Evolutionary conservation across 2,329 filamentous ascomycete genomes (phyloP).

Genomic region (Stachybotrys echinatus): DNA sequence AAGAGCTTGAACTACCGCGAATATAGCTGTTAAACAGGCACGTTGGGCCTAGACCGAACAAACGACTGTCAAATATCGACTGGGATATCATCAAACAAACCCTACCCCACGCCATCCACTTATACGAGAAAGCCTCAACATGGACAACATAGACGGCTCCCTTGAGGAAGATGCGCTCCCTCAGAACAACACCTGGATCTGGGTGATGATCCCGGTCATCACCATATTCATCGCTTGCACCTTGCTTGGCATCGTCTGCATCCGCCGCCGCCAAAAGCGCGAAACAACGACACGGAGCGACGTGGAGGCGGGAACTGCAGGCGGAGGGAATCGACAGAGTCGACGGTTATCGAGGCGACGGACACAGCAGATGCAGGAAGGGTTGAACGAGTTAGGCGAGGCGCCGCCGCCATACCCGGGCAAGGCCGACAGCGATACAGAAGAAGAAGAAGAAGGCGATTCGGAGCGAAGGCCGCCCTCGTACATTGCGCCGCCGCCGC

Average conservation of each 20-base stretch:
- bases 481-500: slow-evolving; percentile 19
- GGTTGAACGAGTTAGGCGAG: slow-evolving; percentile 58
- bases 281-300: neutral
- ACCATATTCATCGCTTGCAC: neutral
- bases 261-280: slow-evolving; percentile 27
- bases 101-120: too few species aligned
- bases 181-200: slow-evolving; percentile 37
- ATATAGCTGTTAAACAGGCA: too few species aligned
- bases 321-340: neutral
- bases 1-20: too few species aligned
- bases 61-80: too few species aligned
- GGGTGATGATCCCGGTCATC: slow-evolving; percentile 46
- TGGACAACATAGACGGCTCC: neutral
- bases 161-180: neutral
- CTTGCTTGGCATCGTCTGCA: slow-evolving; percentile 24
- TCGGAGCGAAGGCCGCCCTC: slow-evolving; percentile 19
- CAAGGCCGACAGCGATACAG: slow-evolving; percentile 13
- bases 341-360: neutral
- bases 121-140: too few species aligned
- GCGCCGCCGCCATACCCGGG: slow-evolving; percentile 57
- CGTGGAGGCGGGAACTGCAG: neutral
- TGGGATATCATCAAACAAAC: too few species aligned
- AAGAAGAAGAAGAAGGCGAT: slow-evolving; percentile 18
- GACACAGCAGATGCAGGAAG: slow-evolving; percentile 37
- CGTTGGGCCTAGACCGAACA: too few species aligned